Base-by-base conservation (phyloP, 139 green algal genomes). In the Astrephomene gubernaculifera region DNA sequence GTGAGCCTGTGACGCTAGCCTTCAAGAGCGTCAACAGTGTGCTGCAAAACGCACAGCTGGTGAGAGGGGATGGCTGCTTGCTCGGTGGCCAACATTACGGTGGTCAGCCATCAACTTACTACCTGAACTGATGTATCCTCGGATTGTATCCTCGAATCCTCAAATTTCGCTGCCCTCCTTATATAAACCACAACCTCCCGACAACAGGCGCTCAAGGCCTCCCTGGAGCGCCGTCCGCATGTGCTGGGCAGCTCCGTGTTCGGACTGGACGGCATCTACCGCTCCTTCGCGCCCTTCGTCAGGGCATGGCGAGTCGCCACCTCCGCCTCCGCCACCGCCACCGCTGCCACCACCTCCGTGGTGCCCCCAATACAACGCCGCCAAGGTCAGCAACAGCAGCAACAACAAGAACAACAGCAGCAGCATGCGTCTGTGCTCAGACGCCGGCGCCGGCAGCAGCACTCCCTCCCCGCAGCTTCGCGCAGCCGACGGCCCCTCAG, bases 11-110 rank as follows among this genome's bases (percentile, higher is more conserved):
- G 4, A 54, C 9, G 35, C 86, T 97, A 12, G 44, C 43, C 1
- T 98, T 98, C 91, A 82, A 82, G 38, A 76, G 96, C 6, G 91
- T 97, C 68, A 98, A 98, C 89, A 70, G 31, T 9, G 65, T 91
- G 53, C 90, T 98, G 79, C 89, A 94, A 41, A 79, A 83, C 41
- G 35, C 73, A 17, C 81, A 87, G 33, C 86, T 85, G 74, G 74
- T 82, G 54, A 25, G 74, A 33, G 4, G 24, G n/a, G n/a, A n/a
- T n/a, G n/a, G n/a, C n/a, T n/a, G n/a, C n/a, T n/a, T n/a, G n/a
- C n/a, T n/a, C n/a, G n/a, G n/a, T n/a, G n/a, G n/a, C n/a, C n/a
- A n/a, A n/a, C n/a, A n/a, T n/a, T n/a, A n/a, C n/a, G n/a, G n/a
- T n/a, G n/a, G n/a, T n/a, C n/a, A n/a, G n/a, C n/a, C n/a, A n/a